These are phyloP conservation scores for Panicum miliaceum DNA, from an alignment of 176 grass and related monocot species.

Conservation along the genomic window DNA sequence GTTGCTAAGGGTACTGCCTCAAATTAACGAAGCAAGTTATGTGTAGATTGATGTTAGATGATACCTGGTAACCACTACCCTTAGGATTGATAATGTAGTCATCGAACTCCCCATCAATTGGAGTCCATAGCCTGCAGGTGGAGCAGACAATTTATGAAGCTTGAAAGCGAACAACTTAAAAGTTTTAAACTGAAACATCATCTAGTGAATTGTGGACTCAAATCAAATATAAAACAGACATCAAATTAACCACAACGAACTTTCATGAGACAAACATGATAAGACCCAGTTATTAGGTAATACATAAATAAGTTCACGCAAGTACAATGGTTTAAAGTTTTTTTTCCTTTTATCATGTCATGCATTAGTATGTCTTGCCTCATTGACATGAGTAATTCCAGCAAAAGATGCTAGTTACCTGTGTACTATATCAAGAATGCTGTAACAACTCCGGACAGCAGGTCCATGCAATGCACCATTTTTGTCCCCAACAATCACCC, in stretches of 20 bases:
- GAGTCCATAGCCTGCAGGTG: constrained; percentile 82
- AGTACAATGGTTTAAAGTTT: neutral
- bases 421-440: constrained; percentile 89
- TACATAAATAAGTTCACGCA: neutral
- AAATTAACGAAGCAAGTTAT: constrained; percentile 14
- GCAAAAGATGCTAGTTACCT: constrained; percentile 52
- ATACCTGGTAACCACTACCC: constrained; percentile 96
- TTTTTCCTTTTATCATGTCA: constrained; percentile 21
- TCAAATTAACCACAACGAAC: constrained; percentile 17
- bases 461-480: constrained; percentile 91
- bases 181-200: neutral
- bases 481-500: constrained; percentile 96
- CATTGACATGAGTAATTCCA: constrained; percentile 10
- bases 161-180: neutral
- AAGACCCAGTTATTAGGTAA: neutral
- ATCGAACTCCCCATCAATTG: constrained; percentile 98
- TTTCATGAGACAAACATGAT: constrained; percentile 12
- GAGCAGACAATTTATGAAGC: constrained; percentile 28
- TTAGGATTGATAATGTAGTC: constrained; percentile 98
- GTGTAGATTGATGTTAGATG: constrained; percentile 30
- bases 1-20: constrained; percentile 22
- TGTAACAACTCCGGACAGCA: constrained; percentile 92
- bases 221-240: constrained; percentile 13
- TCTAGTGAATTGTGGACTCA: constrained; percentile 25
- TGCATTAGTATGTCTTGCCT: constrained; percentile 13